Conservation (phyloP, 164 flowering plant species). For the Tinospora cordifolia region DNA sequence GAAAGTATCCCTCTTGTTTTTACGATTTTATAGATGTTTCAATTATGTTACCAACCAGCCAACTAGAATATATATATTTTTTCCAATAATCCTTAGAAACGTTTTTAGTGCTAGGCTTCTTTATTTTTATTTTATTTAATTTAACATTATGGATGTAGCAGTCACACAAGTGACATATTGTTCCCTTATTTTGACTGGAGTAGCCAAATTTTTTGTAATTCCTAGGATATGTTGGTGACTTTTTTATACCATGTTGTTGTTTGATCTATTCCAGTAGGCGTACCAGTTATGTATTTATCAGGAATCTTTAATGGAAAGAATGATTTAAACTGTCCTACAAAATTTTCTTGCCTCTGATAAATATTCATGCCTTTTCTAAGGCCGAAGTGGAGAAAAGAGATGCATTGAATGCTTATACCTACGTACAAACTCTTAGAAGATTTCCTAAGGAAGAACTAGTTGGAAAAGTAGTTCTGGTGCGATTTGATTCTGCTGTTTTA, state of each 20-base stretch:
- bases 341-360: neutral
- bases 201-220: too few relatives aligned
- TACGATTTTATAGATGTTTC: too few relatives aligned
- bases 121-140: too few relatives aligned
- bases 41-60: too few relatives aligned
- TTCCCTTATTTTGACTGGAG: too few relatives aligned
- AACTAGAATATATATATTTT: too few relatives aligned
- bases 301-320: neutral
- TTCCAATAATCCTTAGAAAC: too few relatives aligned
- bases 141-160: too few relatives aligned
- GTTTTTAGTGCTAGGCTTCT: too few relatives aligned
- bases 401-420: slow-evolving; percentile 27
- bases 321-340: neutral
- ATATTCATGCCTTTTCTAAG: slow-evolving; percentile 23
- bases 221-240: neutral
- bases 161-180: too few relatives aligned
- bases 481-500: slow-evolving; percentile 57
- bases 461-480: slow-evolving; percentile 63
- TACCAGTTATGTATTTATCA: neutral
- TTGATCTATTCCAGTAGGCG: neutral
- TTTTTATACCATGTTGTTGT: neutral
- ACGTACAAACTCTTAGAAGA: slow-evolving; percentile 50
- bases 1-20: too few relatives aligned
- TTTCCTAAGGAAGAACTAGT: slow-evolving; percentile 53
- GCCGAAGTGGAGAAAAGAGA: slow-evolving; percentile 22